Evolutionary conservation across 148 eudicot species (phyloP).

Genomic region (Camellia lanceoleosa): DNA sequence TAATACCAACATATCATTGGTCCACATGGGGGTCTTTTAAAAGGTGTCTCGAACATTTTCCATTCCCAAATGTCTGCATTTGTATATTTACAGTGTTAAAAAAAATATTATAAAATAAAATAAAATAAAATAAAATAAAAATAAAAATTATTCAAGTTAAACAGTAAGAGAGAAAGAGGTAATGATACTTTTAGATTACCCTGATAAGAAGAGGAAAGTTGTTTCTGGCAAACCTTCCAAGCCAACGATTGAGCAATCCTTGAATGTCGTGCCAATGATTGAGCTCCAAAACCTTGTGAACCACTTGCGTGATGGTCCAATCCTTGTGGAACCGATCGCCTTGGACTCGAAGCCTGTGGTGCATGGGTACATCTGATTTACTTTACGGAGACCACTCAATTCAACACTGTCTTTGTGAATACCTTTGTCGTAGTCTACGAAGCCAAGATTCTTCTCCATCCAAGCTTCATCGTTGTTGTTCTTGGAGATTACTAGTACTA

Average conservation of each 20-base stretch:
- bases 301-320: slow-evolving; percentile 70
- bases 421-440: slow-evolving; percentile 69
- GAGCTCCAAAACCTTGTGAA: slow-evolving; percentile 41
- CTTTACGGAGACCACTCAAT: slow-evolving; percentile 62
- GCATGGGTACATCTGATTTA: slow-evolving; percentile 56
- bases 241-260: slow-evolving; percentile 77
- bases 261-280: slow-evolving; percentile 55
- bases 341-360: slow-evolving; percentile 48
- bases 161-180: too few species aligned
- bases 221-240: slow-evolving; percentile 79
- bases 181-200: slow-evolving; percentile 25
- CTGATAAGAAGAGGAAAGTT: slow-evolving; percentile 71
- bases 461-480: slow-evolving; percentile 42
- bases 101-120: too few species aligned
- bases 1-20: too few species aligned
- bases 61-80: too few species aligned
- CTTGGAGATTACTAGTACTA: slow-evolving; percentile 17
- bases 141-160: too few species aligned
- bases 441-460: slow-evolving; percentile 53
- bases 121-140: too few species aligned
- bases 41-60: too few species aligned
- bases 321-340: slow-evolving; percentile 83
- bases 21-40: too few species aligned
- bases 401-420: slow-evolving; percentile 41
- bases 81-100: too few species aligned